These are phyloP conservation scores for Boletus rex-veris DNA, from an alignment of 768 basidiomycete species.

Conservation along the genomic window DNA sequence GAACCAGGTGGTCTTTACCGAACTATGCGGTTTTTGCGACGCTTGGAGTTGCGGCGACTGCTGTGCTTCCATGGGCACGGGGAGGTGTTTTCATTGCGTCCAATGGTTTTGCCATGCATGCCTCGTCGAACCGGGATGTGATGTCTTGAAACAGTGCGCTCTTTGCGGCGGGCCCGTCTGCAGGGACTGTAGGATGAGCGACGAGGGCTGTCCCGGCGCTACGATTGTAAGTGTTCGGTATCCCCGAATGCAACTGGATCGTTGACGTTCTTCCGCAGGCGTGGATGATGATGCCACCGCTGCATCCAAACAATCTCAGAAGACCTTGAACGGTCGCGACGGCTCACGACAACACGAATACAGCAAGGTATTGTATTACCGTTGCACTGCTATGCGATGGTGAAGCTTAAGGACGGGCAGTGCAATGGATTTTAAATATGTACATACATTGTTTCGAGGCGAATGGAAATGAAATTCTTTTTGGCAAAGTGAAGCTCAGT, in stretches of 20 bases:
- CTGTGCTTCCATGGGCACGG: background rate
- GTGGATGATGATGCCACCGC: too few relatives aligned
- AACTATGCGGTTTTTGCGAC: background rate
- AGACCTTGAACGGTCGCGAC: too few relatives aligned
- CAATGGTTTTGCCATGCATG: conserved; percentile 7
- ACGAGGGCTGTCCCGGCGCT: background rate
- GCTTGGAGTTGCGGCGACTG: conserved; percentile 10
- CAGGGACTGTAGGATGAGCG: background rate
- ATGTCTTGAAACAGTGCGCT: background rate
- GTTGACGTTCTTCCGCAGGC: background rate
- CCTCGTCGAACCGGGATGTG: background rate
- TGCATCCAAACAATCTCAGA: background rate
- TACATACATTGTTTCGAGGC: background rate
- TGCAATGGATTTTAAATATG: background rate
- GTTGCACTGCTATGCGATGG: background rate
- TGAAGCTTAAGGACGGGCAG: background rate
- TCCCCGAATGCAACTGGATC: background rate
- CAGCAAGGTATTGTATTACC: background rate
- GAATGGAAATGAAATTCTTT: background rate
- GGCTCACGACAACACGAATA: background rate
- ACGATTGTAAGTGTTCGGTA: background rate
- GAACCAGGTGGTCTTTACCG: background rate
- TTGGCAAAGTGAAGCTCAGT: too few relatives aligned
- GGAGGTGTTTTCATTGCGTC: background rate
- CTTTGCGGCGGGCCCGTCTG: conserved; percentile 4